Conservation (phyloP, 2,329 filamentous ascomycete species). For the Myrmaecium sp. region DNA sequence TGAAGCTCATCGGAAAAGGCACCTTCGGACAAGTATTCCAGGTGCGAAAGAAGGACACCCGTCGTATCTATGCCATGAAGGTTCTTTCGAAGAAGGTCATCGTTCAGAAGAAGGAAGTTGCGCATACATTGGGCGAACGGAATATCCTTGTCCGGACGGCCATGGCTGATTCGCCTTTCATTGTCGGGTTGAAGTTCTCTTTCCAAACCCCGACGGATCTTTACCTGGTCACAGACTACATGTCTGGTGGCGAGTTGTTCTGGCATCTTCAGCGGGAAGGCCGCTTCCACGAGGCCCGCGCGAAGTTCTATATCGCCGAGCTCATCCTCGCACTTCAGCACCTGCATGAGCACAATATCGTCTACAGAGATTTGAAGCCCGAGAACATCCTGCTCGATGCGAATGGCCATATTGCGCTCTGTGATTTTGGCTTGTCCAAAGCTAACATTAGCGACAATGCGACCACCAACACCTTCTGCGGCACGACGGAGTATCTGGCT, state of each 20-base stretch:
- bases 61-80: slow-evolving; percentile 97
- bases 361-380: slow-evolving; percentile 92
- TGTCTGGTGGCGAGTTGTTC: slow-evolving; percentile 96
- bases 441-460: slow-evolving; percentile 94
- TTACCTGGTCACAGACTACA: slow-evolving; percentile 97
- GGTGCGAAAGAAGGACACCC: slow-evolving; percentile 91
- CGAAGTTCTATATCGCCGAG: slow-evolving; percentile 98
- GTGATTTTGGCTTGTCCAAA: slow-evolving; percentile 94
- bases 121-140: slow-evolving; percentile 88
- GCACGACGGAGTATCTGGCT: slow-evolving; percentile 92
- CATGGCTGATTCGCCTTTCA: slow-evolving; percentile 90
- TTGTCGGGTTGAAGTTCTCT: slow-evolving; percentile 94
- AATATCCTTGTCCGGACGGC: slow-evolving; percentile 96
- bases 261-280: slow-evolving; percentile 98
- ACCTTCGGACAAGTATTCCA: slow-evolving; percentile 98
- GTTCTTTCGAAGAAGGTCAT: slow-evolving; percentile 99
- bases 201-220: slow-evolving; percentile 96
- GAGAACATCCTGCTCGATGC: slow-evolving; percentile 96
- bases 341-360: slow-evolving; percentile 90
- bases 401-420: slow-evolving; percentile 93
- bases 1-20: slow-evolving; percentile 93
- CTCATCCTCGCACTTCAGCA: slow-evolving; percentile 90
- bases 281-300: slow-evolving; percentile 81
- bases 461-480: slow-evolving; percentile 97
- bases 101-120: slow-evolving; percentile 98